These are phyloP conservation scores for Boletus bicolor DNA, from an alignment of 768 basidiomycete genomes.

Conservation along the genomic window DNA sequence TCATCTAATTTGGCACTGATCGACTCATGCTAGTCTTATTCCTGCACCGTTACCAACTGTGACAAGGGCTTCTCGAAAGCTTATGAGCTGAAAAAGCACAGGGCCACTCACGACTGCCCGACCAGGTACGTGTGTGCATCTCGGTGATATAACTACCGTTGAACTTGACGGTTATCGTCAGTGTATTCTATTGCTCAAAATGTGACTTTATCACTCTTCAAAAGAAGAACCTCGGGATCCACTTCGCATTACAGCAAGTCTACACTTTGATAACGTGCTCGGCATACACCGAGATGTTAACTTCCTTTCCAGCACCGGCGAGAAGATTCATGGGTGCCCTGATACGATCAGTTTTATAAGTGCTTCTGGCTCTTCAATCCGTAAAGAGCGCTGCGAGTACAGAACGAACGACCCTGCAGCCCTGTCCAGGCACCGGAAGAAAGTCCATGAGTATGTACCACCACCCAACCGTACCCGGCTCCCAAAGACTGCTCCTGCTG, in stretches of 20 bases:
- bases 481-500: not conserved
- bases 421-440: conserved; percentile 26
- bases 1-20: not conserved
- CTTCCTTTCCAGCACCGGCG: conserved; percentile 19
- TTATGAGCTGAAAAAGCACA: conserved; percentile 25
- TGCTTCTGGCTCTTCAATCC: not conserved
- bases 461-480: not conserved
- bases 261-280: not conserved
- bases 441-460: conserved; percentile 21
- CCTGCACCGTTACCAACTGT: conserved; percentile 17
- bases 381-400: conserved; percentile 15
- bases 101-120: conserved; percentile 10
- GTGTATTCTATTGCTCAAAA: conserved; percentile 17
- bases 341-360: not conserved
- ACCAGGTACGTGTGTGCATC: conserved; percentile 1
- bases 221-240: conserved; percentile 23
- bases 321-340: conserved; percentile 17
- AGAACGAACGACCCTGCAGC: conserved; percentile 26
- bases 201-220: conserved; percentile 19
- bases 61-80: conserved; percentile 12
- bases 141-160: not conserved
- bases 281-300: not conserved
- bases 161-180: not conserved
- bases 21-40: not conserved
- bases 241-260: conserved; percentile 20